Base-by-base conservation (phyloP, 495 filamentous ascomycete genomes). In the Podospora conica region DNA sequence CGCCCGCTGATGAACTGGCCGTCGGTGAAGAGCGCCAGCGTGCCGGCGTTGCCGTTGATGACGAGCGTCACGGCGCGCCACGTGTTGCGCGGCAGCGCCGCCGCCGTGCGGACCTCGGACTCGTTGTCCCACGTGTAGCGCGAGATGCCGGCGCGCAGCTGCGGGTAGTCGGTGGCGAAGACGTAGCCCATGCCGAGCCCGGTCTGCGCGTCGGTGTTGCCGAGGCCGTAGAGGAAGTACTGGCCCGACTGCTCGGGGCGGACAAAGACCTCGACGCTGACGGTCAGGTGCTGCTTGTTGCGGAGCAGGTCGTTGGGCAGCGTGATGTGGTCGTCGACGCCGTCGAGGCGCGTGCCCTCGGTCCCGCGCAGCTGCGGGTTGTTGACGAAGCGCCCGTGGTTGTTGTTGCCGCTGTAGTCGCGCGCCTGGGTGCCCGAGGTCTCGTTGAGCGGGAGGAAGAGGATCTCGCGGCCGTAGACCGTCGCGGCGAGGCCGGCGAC, bases 181-280 rank as follows among this genome's bases (percentile, higher is more conserved):
- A 68, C 24, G 63, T 68, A 68, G 58, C 67, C 67, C 29, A 63
- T 53, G 12, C 67, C 67, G 12, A 21, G 12, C 23, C 67, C 67
- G 33, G 21, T 65, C 9, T 0, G 1, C 31, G 12, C 0, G 54
- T 27, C 66, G 21, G 67, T 65, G 63, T 66, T 68, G 54, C 67
- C 67, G 58, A 68, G 21, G 7, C 63, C 67, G 53, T 24, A 68
- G 63, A 68, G 61, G 63, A 68, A 68, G 48, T 68, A 68, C 15
- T 24, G 29, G 53, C 54, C 58, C 55, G 48, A 57, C 27, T 68
- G 67, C 55, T 68, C 67, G 22, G 12, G 18, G 22, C 67, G 63
- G 58, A 68, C 57, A 20, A 23, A 53, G 9, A 65, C 60, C 12
- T 68, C 63, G 57, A 65, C 60, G 59, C 63, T 65, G 20, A 31